phyloP scores from a whole-genome alignment of 164 flowering plant genomes.

The Protea cynaroides region DNA sequence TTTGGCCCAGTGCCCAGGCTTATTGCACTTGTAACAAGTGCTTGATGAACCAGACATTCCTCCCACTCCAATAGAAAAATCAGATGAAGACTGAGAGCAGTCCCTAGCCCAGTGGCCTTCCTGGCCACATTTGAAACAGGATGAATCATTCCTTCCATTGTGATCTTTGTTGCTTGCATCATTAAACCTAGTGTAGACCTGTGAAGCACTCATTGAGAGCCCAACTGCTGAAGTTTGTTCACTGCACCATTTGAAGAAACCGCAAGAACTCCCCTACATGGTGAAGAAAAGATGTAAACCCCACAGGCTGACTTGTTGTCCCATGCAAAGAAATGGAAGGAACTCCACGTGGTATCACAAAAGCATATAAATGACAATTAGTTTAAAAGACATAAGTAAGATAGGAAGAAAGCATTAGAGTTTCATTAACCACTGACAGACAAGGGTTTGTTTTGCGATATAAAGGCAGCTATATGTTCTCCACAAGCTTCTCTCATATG shows the following conservation, averaged over 20 bases:
- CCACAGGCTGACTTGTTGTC: background rate
- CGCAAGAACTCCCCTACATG: slow-evolving; percentile 23
- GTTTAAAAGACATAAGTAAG: too few relatives aligned
- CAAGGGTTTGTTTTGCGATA: too few relatives aligned
- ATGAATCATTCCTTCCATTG: background rate
- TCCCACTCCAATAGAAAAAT: slow-evolving; percentile 9
- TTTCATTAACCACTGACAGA: too few relatives aligned
- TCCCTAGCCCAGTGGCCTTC: slow-evolving; percentile 50
- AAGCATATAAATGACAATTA: too few relatives aligned
- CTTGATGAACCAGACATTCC: slow-evolving; percentile 22
- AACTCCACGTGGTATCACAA: background rate
- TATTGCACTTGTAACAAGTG: slow-evolving; percentile 33
- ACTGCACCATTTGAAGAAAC: slow-evolving; percentile 42
- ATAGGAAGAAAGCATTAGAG: too few relatives aligned
- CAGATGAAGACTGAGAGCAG: slow-evolving; percentile 21
- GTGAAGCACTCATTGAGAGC: slow-evolving; percentile 7
- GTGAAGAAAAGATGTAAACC: background rate
- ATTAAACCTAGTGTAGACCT: slow-evolving; percentile 9
- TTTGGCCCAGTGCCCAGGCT: slow-evolving; percentile 43
- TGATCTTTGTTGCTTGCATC: slow-evolving; percentile 17
- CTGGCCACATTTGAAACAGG: slow-evolving; percentile 24
- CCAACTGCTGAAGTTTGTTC: slow-evolving; percentile 13
- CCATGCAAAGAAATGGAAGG: background rate
- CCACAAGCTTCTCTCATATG: too few relatives aligned
- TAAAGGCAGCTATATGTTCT: too few relatives aligned